Percentiles rank a stretch among this genome's conserved stretches.
Conservation (phyloP, 371 early-diverging fungal genomes). For the Saksenaea vasiformis region DNA sequence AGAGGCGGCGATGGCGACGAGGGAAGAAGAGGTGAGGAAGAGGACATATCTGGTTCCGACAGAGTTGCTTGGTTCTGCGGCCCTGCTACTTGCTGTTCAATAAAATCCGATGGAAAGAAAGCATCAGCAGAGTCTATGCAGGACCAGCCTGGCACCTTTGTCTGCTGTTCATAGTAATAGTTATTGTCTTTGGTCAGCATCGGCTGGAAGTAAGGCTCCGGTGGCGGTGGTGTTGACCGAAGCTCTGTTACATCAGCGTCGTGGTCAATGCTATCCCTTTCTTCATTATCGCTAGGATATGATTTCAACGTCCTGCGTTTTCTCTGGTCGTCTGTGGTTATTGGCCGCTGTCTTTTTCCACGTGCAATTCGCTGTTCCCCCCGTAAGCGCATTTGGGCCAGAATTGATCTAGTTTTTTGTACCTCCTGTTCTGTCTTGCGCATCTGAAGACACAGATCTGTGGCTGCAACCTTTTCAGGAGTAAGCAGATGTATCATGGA, state of each 20-base stretch:
- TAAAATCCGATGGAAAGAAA: background rate
- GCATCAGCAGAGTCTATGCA: background rate
- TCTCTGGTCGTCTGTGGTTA: background rate
- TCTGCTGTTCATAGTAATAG: background rate
- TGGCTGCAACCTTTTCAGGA: conserved; percentile 3
- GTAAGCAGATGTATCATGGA: conserved; percentile 19
- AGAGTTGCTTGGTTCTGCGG: background rate
- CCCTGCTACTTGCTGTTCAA: background rate
- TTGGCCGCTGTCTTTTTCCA: conserved; percentile 20
- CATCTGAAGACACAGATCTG: conserved; percentile 18
- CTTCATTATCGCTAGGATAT: background rate
- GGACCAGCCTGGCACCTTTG: background rate
- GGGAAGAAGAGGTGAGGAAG: background rate
- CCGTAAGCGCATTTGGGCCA: conserved; percentile 33
- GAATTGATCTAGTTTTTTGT: conserved; percentile 41
- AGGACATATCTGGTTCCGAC: background rate
- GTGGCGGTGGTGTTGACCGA: background rate
- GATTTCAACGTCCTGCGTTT: background rate
- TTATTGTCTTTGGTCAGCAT: background rate
- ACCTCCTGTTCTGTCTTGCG: conserved; percentile 39
- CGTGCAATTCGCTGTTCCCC: conserved; percentile 39
- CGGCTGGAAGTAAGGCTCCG: background rate
- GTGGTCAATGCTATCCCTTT: background rate
- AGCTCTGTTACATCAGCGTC: background rate
- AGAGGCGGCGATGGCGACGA: background rate